Evolutionary conservation across 305 asterid genomes (phyloP), one percentile per base, ranked within the genome.

Genomic region (Solanum hybrid): DNA sequence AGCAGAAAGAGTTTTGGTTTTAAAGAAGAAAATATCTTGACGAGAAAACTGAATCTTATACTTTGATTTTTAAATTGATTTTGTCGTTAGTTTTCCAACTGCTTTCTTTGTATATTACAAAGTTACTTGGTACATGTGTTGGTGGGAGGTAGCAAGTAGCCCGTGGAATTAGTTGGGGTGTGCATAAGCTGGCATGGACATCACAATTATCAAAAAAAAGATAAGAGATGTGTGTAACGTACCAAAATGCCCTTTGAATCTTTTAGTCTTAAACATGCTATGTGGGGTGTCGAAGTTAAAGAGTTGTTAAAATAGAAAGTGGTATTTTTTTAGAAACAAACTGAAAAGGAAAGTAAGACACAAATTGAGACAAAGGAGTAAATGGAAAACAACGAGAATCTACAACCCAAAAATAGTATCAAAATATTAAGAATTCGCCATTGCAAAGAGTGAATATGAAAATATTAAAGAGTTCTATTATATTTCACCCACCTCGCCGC

Each of bases 401-500:
- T 31, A 85, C 75, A 22, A 56, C 42, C 42, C 37, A 56, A 56
- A 84, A 85, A 4, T 56, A 51, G 76, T 31, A 85, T 85, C 31
- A 31, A 85, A 85, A 56, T 19, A 85, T 31, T 85, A 72, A 26
- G 31, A 17, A 85, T 56, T 51, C 13, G 19, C 31, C 29, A 19
- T 31, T 29, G 19, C 87, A 85, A 85, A 42, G 11, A 45, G 37
- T 56, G 76, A 85, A 31, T 31, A 85, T 29, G 76, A 56, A 51
- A 31, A 51, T 85, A 29, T 31, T 84, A 29, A 85, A 82, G 87
- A 82, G 87, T 45, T 82, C 10, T 78, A 35, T 79, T 13, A 45
- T 9, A 81, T 0, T 19, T 51, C 14, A 71, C 94, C 93, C 94
- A 96, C 99, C 99, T 98, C 99, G 87, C 99, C 99, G 15, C 97